A percentile compares a stretch with the other conserved stretches of the same genome.
phyloP scores from a whole-genome alignment of 352 stramenopile genomes.

The Globisporangium acanthophoron region DNA sequence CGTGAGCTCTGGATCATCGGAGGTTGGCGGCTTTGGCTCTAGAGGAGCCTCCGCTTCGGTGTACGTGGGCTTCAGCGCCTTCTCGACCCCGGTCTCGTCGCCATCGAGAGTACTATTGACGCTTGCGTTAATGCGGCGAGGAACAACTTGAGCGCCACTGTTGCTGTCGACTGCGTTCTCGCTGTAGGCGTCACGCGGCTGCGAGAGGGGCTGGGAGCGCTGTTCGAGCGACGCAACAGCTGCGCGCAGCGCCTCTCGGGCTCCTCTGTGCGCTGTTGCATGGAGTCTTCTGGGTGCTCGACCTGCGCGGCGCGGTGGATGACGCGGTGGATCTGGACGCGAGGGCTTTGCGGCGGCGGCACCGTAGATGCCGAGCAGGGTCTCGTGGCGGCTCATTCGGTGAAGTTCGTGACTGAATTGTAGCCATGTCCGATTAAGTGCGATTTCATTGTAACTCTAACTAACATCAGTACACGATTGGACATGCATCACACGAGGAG shows the following conservation, averaged over 20 bases:
- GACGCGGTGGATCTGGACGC: background rate
- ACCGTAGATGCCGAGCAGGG: conserved; percentile 33
- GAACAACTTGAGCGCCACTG: too few species aligned
- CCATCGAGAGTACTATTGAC: background rate
- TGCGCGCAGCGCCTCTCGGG: background rate
- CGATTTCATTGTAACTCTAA: background rate
- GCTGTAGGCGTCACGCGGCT: background rate
- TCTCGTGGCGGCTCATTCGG: conserved; percentile 20
- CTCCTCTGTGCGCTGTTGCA: background rate
- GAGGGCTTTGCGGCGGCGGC: background rate
- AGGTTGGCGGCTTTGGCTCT: background rate
- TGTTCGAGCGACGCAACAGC: background rate
- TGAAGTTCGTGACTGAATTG: background rate
- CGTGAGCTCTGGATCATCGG: background rate
- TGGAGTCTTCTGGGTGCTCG: background rate
- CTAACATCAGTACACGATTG: background rate
- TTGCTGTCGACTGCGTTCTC: background rate
- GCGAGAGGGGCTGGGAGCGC: background rate
- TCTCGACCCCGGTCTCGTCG: background rate
- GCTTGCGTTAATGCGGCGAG: background rate
- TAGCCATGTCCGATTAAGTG: background rate
- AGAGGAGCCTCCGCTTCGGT: background rate
- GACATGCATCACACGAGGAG: background rate
- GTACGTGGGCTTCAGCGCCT: background rate
- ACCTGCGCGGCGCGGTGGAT: too few species aligned